Percentiles rank a stretch among this genome's conserved stretches.
These are phyloP conservation scores for Mycena rebaudengoi DNA, from an alignment of 768 basidiomycete species.

Conservation along the genomic window DNA sequence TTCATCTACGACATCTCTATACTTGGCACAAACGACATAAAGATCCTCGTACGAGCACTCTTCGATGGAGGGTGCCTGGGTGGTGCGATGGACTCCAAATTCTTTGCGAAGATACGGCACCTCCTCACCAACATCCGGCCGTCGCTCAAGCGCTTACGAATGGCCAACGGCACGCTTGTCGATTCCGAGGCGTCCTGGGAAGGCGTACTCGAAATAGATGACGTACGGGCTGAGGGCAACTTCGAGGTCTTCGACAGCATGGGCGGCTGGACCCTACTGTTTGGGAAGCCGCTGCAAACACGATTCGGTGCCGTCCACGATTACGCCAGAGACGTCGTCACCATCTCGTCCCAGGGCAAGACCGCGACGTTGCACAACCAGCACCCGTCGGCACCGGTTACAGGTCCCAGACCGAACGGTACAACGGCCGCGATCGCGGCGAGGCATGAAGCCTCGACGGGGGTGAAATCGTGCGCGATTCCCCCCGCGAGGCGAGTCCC, in stretches of 20 bases:
- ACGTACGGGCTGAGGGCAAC: background rate
- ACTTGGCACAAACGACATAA: too few relatives aligned
- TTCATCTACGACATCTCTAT: too few relatives aligned
- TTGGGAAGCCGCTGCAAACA: conserved; percentile 28
- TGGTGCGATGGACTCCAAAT: too few relatives aligned
- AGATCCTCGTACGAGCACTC: too few relatives aligned
- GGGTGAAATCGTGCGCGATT: background rate
- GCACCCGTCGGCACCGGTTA: background rate
- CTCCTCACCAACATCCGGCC: too few relatives aligned
- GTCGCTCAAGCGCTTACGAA: conserved; percentile 30
- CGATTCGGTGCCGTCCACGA: conserved; percentile 18
- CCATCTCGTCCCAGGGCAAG: background rate
- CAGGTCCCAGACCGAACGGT: too few relatives aligned
- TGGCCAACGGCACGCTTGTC: conserved; percentile 41
- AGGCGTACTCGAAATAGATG: conserved; percentile 25
- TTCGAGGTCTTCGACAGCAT: conserved; percentile 35
- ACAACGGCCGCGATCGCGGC: background rate
- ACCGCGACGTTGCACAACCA: background rate
- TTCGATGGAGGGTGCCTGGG: too few relatives aligned
- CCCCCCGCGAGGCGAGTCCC: background rate
- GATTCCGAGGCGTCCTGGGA: conserved; percentile 27
- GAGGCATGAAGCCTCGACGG: background rate
- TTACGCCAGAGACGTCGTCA: conserved; percentile 9
- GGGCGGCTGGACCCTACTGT: conserved; percentile 22
- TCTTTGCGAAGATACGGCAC: too few relatives aligned